These are phyloP conservation scores for Fusarium foetens DNA, from an alignment of 2,329 filamentous ascomycete genomes.

Conservation along the genomic window DNA sequence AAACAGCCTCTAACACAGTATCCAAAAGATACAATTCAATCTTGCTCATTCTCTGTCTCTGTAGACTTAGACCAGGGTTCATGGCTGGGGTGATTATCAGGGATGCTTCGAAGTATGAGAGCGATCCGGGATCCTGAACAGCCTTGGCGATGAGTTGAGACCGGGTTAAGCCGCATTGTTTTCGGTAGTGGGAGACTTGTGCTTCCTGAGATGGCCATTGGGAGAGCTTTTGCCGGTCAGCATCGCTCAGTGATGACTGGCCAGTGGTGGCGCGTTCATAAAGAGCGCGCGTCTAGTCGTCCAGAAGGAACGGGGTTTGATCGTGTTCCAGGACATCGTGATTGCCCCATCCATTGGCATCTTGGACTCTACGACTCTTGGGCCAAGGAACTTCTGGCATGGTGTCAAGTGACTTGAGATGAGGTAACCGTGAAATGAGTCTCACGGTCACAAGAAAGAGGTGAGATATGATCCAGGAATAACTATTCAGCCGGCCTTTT, in stretches of 20 bases:
- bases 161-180: background rate
- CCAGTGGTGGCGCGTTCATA: too few relatives aligned
- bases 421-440: background rate
- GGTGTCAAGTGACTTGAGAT: background rate
- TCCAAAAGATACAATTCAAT: fast-evolving
- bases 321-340: too few relatives aligned
- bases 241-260: background rate
- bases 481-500: background rate
- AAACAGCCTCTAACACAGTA: background rate
- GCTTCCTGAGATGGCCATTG: too few relatives aligned
- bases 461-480: background rate
- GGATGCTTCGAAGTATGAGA: background rate
- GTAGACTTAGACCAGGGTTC: too few relatives aligned
- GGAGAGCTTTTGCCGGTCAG: background rate
- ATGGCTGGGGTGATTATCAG: background rate
- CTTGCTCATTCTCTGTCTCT: too few relatives aligned
- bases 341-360: too few relatives aligned
- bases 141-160: background rate
- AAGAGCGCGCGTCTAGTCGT: background rate
- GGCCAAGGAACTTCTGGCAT: background rate
- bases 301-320: too few relatives aligned
- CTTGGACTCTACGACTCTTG: too few relatives aligned
- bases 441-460: background rate
- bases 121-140: background rate
- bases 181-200: background rate